These are phyloP conservation scores for Antrodiella citrinella DNA, from an alignment of 768 basidiomycete species.

Conservation along the genomic window DNA sequence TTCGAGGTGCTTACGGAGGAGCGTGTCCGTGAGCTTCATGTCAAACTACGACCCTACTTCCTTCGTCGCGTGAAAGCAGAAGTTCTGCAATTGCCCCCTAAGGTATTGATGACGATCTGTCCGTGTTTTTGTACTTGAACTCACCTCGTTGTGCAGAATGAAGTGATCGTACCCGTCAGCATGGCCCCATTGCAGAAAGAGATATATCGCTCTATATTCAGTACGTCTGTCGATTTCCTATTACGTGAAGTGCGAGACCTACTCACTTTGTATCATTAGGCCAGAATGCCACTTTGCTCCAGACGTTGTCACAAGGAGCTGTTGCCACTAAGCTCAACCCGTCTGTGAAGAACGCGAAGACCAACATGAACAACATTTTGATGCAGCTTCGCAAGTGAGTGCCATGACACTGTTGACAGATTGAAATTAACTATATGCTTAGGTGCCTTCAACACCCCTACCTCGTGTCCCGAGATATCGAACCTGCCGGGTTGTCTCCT, in stretches of 20 bases:
- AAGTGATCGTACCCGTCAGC: constrained; percentile 86
- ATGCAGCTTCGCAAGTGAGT: constrained; percentile 85
- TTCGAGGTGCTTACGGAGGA: constrained; percentile 76
- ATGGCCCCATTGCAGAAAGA: constrained; percentile 83
- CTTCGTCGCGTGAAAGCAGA: constrained; percentile 90
- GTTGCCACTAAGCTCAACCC: constrained; percentile 24
- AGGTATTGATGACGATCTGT: constrained; percentile 52
- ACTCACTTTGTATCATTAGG: constrained; percentile 30
- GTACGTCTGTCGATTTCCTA: constrained; percentile 29
- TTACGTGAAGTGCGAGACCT: not conserved
- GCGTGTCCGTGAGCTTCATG: constrained; percentile 72
- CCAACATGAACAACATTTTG: constrained; percentile 70
- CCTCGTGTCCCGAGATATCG: constrained; percentile 71
- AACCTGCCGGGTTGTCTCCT: constrained; percentile 51
- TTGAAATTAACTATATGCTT: constrained; percentile 3
- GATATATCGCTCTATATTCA: constrained; percentile 79
- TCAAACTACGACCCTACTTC: constrained; percentile 80
- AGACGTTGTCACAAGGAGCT: constrained; percentile 42
- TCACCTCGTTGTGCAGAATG: constrained; percentile 44
- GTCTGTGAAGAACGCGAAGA: constrained; percentile 29
- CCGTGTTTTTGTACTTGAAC: not conserved
- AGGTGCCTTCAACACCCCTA: constrained; percentile 93
- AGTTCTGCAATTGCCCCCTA: constrained; percentile 85
- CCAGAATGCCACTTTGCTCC: constrained; percentile 62
- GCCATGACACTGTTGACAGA: too few relatives aligned